Evolutionary conservation across 2,329 filamentous ascomycete species (phyloP).

Genomic region (Fusarium pseudoanthophilum): DNA sequence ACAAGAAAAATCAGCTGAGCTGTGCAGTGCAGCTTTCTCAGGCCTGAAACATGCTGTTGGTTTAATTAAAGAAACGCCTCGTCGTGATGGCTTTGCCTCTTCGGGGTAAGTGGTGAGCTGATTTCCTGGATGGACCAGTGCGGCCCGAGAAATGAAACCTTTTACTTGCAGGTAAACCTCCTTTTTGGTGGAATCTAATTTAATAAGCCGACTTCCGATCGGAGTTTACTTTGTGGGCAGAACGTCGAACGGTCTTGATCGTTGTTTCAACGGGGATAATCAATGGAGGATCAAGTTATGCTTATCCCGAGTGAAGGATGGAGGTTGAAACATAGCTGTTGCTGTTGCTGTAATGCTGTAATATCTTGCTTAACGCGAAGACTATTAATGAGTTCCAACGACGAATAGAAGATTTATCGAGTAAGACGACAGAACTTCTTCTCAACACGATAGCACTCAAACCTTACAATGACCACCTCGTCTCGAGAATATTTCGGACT

Average conservation of each 20-base stretch:
- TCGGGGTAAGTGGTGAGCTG: neutral
- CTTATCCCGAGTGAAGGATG: neutral
- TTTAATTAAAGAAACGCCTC: slow-evolving; percentile 31
- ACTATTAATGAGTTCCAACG: neutral
- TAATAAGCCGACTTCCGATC: slow-evolving; percentile 5
- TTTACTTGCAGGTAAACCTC: neutral
- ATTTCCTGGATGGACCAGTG: slow-evolving; percentile 5
- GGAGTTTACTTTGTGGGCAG: neutral
- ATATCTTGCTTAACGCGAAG: neutral
- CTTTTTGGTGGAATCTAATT: slow-evolving; percentile 7
- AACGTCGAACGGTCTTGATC: neutral
- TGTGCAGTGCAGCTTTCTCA: neutral
- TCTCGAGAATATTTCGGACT: neutral
- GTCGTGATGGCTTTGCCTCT: neutral
- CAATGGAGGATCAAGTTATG: neutral
- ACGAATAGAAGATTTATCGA: neutral
- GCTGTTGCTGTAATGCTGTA: neutral
- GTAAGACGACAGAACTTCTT: neutral
- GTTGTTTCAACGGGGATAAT: neutral
- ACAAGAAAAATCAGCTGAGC: neutral
- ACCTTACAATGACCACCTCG: neutral
- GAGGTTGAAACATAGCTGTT: neutral
- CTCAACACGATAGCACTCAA: neutral
- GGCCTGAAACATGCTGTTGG: slow-evolving; percentile 19
- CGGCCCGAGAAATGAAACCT: slow-evolving; percentile 30